Evolutionary conservation across 768 basidiomycete genomes (phyloP), one percentile per base, ranked within the genome.

Genomic region (Phlebiopsis gigantea): DNA sequence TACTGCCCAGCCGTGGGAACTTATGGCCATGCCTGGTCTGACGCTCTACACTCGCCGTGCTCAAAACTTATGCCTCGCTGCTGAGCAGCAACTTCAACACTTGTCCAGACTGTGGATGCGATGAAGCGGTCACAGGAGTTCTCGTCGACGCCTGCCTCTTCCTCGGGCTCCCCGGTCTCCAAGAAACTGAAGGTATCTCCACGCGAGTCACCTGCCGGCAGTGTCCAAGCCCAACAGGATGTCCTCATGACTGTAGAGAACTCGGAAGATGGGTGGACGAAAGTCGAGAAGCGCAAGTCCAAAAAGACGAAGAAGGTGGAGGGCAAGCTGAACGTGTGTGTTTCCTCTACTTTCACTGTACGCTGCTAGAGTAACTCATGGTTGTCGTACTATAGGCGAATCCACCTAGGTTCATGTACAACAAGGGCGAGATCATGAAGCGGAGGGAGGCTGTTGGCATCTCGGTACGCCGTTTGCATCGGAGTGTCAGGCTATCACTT

Each of bases 401-500:
- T n/a, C 77, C 79, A 39, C 89, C 92, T 0, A 72, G 80, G 56
- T 95, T 96, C 69, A 83, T 92, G 78, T 96, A 93, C 62, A 81
- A 83, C 31, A 88, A 84, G 62, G 72, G 75, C 14, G 91, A 93
- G 59, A 94, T 95, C 57, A 63, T 78, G 46, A 87, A 81, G 67
- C 73, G 89, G 54, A 83, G 80, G 31, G 79, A 86, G 62, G 85
- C 90, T 39, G 79, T 95, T 53, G 82, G 84, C n/a, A 84, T 95
- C 57, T 86, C 86, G 54, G 94, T 94, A 63, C 57, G 87, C 78
- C 6, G 10, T 28, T n/a, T 31, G 5, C 29, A 21, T 21, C 10
- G 15, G 9, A n/a, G 34, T 28, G 14, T 43, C 25, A 17, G 34
- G 21, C 8, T 21, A 50, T 25, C n/a, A 28, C 25, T 57, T 21